Conservation (phyloP, 2,329 filamentous ascomycete species). For the Colletotrichum viniferum region DNA sequence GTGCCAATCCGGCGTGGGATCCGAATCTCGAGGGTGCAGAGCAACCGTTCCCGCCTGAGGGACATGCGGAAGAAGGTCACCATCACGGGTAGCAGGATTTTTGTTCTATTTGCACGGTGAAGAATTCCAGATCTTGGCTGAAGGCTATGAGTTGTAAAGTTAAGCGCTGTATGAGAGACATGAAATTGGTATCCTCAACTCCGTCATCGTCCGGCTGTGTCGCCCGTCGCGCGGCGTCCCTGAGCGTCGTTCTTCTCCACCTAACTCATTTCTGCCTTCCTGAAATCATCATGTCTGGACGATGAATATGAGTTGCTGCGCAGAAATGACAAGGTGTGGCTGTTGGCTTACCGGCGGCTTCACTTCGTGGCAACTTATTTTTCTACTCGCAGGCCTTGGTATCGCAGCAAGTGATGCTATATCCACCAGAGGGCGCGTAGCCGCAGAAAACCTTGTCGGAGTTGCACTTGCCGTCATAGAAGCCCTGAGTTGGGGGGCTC, state of each 20-base stretch:
- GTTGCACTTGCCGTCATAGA: background rate
- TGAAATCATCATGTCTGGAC: too few relatives aligned
- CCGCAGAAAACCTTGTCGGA: background rate
- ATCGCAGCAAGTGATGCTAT: background rate
- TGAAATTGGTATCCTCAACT: background rate
- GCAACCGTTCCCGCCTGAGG: constrained; percentile 1
- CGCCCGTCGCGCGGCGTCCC: too few relatives aligned
- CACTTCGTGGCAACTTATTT: background rate
- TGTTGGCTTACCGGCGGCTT: too few relatives aligned
- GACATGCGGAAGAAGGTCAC: background rate
- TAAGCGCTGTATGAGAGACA: too few relatives aligned
- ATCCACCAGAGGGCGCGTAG: background rate
- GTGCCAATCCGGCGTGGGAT: constrained; percentile 13
- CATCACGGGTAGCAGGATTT: background rate
- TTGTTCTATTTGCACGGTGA: too few relatives aligned
- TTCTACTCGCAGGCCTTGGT: background rate
- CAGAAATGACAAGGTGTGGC: too few relatives aligned
- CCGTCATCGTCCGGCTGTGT: too few relatives aligned
- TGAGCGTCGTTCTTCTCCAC: too few relatives aligned
- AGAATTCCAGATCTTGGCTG: too few relatives aligned
- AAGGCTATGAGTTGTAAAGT: too few relatives aligned
- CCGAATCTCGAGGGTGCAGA: background rate
- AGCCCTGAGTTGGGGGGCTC: background rate
- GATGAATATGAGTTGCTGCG: too few relatives aligned
- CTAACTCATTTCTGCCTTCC: too few relatives aligned